Evolutionary conservation across 257 asterid genomes (phyloP).

Genomic region (Plantago major): DNA sequence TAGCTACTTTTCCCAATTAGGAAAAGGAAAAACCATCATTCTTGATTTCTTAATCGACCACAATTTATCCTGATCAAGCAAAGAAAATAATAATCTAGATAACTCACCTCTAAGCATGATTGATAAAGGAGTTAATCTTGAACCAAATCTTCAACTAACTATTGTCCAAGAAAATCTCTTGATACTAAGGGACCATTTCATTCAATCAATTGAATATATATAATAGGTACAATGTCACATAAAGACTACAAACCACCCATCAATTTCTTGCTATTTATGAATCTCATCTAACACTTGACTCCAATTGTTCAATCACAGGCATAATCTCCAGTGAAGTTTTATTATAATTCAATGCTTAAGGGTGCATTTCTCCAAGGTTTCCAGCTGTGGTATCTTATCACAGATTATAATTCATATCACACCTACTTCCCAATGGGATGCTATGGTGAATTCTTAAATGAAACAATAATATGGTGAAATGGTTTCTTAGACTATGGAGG

Average conservation of each 20-base stretch:
- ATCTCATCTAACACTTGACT: slow-evolving; percentile 2
- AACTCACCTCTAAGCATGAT: neutral
- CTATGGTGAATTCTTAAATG: too few relatives aligned
- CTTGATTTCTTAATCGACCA: neutral
- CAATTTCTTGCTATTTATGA: slow-evolving; percentile 12
- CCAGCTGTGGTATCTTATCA: neutral
- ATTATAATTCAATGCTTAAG: neutral
- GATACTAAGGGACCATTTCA: slow-evolving; percentile 7
- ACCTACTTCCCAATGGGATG: too few relatives aligned
- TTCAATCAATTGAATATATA: neutral
- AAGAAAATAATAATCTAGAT: neutral
- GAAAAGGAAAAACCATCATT: neutral
- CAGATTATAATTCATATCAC: neutral
- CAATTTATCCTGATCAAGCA: slow-evolving; percentile 1
- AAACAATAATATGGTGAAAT: too few relatives aligned
- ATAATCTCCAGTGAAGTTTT: neutral
- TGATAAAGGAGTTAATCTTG: neutral
- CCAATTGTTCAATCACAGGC: neutral
- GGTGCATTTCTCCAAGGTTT: neutral
- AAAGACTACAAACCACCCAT: neutral
- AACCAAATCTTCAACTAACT: neutral
- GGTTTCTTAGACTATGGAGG: too few relatives aligned
- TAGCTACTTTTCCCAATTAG: neutral
- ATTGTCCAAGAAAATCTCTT: neutral
- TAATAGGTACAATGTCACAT: neutral